Evolutionary conservation across 352 stramenopile species (phyloP).

Genomic region (Plasmopara viticola): DNA sequence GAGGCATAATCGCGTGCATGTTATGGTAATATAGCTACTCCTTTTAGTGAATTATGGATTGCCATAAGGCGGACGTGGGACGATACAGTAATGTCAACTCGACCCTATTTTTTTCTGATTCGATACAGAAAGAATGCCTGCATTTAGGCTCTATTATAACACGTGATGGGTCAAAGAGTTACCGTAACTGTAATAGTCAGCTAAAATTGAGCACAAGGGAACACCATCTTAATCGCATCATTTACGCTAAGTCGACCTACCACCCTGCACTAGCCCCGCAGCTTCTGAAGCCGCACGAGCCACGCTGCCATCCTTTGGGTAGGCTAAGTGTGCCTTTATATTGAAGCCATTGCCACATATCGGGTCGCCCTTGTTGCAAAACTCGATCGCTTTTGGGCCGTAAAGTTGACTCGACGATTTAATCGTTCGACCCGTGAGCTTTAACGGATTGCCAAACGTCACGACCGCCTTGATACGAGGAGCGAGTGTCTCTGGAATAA

Average conservation of each 20-base stretch:
- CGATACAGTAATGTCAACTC: no score
- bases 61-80: no score
- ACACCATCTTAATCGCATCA: neutral
- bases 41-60: no score
- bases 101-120: no score
- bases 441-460: conserved; percentile 26
- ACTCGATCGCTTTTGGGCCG: conserved; percentile 20
- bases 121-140: no score
- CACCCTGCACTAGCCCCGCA: conserved; percentile 8
- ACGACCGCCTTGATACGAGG: conserved; percentile 28
- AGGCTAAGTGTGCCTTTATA: conserved; percentile 19
- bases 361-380: conserved; percentile 21
- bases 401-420: conserved; percentile 16
- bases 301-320: conserved; percentile 23
- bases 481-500: conserved; percentile 14
- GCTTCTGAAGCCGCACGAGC: conserved; percentile 12
- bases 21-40: no score
- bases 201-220: no score
- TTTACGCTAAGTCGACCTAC: neutral
- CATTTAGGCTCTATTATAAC: no score
- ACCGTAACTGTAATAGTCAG: no score
- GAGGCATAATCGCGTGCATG: no score
- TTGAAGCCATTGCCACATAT: conserved; percentile 23
- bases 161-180: no score
- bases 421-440: conserved; percentile 21